Evolutionary conservation across 2,329 filamentous ascomycete species (phyloP).

Genomic region (Verticillium alfalfae): DNA sequence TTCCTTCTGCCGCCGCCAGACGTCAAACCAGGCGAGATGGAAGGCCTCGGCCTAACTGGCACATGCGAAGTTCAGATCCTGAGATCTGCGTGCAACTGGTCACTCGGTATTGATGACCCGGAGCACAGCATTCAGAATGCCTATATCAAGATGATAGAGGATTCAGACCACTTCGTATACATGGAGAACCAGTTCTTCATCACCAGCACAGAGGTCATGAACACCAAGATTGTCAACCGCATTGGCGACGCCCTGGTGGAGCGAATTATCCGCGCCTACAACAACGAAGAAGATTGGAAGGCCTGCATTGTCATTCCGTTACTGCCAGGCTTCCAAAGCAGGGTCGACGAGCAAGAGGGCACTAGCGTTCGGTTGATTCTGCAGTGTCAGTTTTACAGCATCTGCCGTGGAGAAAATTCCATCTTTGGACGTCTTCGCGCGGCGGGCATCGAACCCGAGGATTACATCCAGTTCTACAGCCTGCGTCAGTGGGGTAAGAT

Average conservation of each 20-base stretch:
- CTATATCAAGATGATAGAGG: conserved; percentile 89
- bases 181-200: conserved; percentile 99
- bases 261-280: conserved; percentile 77
- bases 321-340: conserved; percentile 98
- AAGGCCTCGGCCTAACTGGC: conserved; percentile 81
- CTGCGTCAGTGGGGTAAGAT: conserved; percentile 90
- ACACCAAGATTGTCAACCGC: conserved; percentile 81
- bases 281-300: conserved; percentile 84
- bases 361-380: conserved; percentile 93
- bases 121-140: conserved; percentile 96
- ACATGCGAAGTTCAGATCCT: conserved; percentile 96
- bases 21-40: conserved; percentile 78
- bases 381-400: conserved; percentile 94
- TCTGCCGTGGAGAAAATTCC: conserved; percentile 85
- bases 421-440: conserved; percentile 83
- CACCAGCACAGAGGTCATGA: conserved; percentile 83
- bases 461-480: conserved; percentile 94
- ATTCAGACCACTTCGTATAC: conserved; percentile 95
- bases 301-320: conserved; percentile 86
- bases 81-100: conserved; percentile 87
- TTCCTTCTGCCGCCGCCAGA: conserved; percentile 92
- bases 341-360: conserved; percentile 87
- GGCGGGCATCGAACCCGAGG: conserved; percentile 81
- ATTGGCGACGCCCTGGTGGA: conserved; percentile 94
- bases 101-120: conserved; percentile 77